Evolutionary conservation across 2,329 filamentous ascomycete genomes (phyloP).

Genomic region (Microcyclospora tardicrescens): DNA sequence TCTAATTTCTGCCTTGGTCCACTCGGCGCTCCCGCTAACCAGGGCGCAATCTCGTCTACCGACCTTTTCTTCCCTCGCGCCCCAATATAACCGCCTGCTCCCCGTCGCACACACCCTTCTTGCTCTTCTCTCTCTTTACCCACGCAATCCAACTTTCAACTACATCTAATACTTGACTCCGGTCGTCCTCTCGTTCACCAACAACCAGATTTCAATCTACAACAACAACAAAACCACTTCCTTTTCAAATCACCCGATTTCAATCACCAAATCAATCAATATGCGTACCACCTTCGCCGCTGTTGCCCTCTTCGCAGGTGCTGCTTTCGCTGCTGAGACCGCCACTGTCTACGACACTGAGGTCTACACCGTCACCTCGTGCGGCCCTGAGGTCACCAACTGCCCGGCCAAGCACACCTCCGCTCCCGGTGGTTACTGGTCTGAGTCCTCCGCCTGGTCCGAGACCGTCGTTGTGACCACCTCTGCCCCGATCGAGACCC

Average conservation of each 20-base stretch:
- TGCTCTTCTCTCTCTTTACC: not conserved
- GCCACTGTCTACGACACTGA: slow-evolving; percentile 6
- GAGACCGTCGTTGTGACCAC: not conserved
- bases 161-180: slow-evolving; percentile 3
- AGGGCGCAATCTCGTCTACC: no score
- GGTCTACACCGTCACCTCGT: slow-evolving; percentile 4
- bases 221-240: slow-evolving; percentile 1
- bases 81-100: slow-evolving; percentile 2
- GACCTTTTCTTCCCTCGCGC: no score
- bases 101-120: not conserved
- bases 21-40: no score
- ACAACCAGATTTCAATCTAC: not conserved
- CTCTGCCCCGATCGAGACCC: not conserved
- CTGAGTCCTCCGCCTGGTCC: not conserved
- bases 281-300: slow-evolving; percentile 5
- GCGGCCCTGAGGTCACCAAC: slow-evolving; percentile 5
- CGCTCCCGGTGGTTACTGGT: slow-evolving; percentile 1
- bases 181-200: slow-evolving; percentile 6
- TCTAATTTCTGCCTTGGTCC: no score
- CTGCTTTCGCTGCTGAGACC: slow-evolving; percentile 2
- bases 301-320: slow-evolving; percentile 5
- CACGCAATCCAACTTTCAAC: not conserved
- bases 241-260: not conserved
- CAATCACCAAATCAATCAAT: slow-evolving; percentile 1
- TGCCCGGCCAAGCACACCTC: slow-evolving; percentile 1